Base-by-base conservation (phyloP, 2,329 filamentous ascomycete species). In the Lasiodiplodia sp. region DNA sequence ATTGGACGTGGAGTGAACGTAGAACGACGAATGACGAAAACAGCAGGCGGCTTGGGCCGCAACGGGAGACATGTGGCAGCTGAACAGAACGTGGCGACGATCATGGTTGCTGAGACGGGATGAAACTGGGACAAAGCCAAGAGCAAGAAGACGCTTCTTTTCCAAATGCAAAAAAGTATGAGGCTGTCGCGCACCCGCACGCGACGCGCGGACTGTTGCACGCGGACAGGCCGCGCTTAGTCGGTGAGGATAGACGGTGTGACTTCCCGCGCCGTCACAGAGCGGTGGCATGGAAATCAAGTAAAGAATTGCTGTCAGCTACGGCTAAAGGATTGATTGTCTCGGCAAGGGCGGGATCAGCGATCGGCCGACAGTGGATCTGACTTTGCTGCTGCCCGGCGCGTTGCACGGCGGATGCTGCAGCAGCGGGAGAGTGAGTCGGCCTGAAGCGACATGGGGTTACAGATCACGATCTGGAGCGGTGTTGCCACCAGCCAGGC, bases 331-430 rank as follows among this genome's bases (percentile, higher is more conserved):
- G 12, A 21, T n/a, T 34, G 55, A 49, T 34, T 51, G 60, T 37
- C 60, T 52, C 60, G 60, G 60, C 28, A 64, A 23, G 28, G 31
- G n/a, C 60, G 60, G 44, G 60, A 64, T 64, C 60, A 52, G 60
- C 60, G 60, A 64, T 64, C 44, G 47, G 28, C 60, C 31, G 37
- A n/a, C 21, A 31, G 60, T 64, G 60, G 60, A 52, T 64, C 60
- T 64, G 47, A 31, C 28, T n/a, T 52, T 34, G 18, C 44, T 38
- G 60, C 44, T 38, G 47, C 60, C 60, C 60, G 23, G 60, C 14
- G 47, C 51, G 60, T 52, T 16, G n/a, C 60, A 64, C 60, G 60
- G 60, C 60, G 47, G 16, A 12, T 18, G 47, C 18, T 16, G 58
- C 40, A 21, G 25, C 38, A 25, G 21, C 21, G 23, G 44, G 60